These are phyloP conservation scores for thale cress (Arabidopsis thaliana) DNA, from an alignment of 345 rosid species.

Conservation along the genomic window DNA sequence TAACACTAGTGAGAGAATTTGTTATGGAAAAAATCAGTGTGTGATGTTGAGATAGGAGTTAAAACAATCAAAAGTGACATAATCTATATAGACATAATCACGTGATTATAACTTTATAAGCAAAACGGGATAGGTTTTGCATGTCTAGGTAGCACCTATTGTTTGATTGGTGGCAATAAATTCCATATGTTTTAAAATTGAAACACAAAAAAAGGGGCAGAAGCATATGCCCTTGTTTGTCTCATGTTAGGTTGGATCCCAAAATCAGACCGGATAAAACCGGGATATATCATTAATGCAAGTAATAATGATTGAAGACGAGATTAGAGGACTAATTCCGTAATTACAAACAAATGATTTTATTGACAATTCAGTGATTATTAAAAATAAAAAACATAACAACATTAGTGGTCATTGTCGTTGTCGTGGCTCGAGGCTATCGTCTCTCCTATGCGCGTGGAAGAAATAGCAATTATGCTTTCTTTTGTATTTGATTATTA, in stretches of 20 bases:
- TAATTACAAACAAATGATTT: background rate
- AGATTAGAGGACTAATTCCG: background rate
- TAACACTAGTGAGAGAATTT: background rate
- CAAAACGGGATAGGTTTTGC: background rate
- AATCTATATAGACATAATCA: background rate
- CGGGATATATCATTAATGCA: background rate
- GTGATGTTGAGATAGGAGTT: background rate
- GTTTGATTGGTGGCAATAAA: background rate
- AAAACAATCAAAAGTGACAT: background rate
- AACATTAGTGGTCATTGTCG: background rate
- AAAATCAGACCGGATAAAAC: conserved; percentile 9
- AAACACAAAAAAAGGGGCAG: background rate
- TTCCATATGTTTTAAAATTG: background rate
- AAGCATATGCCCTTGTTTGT: background rate
- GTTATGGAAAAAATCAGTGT: background rate
- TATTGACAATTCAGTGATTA: background rate
- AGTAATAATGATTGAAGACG: background rate
- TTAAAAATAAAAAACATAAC: background rate
- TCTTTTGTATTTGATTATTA: background rate
- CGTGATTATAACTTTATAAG: background rate
- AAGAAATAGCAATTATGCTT: conserved; percentile 28
- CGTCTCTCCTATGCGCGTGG: conserved; percentile 39
- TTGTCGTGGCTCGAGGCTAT: conserved; percentile 4
- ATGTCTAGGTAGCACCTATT: no score
- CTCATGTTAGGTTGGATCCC: background rate